Conservation (phyloP, 2,329 filamentous ascomycete species). For the Aspergillus tanneri region DNA sequence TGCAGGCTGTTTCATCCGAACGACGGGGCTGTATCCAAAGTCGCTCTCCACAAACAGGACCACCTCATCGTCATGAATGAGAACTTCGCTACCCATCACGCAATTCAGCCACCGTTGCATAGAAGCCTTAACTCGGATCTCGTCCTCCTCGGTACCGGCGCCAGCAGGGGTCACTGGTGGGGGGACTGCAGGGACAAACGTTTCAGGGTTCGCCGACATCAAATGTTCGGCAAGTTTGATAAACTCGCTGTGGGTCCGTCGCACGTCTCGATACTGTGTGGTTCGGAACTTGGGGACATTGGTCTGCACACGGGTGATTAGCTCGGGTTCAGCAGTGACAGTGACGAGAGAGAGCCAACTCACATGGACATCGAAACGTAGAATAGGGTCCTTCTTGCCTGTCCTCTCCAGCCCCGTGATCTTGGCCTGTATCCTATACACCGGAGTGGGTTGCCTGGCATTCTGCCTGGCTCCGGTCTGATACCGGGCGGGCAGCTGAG, state of each 20-base stretch:
- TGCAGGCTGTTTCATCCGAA: slow-evolving; percentile 93
- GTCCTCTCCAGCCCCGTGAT: slow-evolving; percentile 90
- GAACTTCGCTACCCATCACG: slow-evolving; percentile 84
- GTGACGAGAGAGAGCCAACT: slow-evolving; percentile 31
- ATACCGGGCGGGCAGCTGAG: slow-evolving; percentile 50
- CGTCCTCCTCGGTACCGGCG: slow-evolving; percentile 94
- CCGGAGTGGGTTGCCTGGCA: slow-evolving; percentile 56
- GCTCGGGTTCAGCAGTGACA: slow-evolving; percentile 1
- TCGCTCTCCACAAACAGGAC: slow-evolving; percentile 98
- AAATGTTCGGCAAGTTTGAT: slow-evolving; percentile 93
- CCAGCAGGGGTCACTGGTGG: slow-evolving; percentile 93
- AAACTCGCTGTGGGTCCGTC: slow-evolving; percentile 92
- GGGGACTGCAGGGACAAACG: slow-evolving; percentile 88
- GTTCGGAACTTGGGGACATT: slow-evolving; percentile 98
- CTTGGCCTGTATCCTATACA: slow-evolving; percentile 88
- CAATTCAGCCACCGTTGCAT: slow-evolving; percentile 96
- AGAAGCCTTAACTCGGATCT: slow-evolving; percentile 79
- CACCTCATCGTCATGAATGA: slow-evolving; percentile 96
- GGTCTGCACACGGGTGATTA: slow-evolving; percentile 59
- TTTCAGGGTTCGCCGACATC: slow-evolving; percentile 95
- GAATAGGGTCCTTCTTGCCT: slow-evolving; percentile 90
- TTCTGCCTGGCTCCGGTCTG: slow-evolving; percentile 42
- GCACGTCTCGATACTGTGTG: slow-evolving; percentile 96
- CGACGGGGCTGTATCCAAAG: slow-evolving; percentile 94
- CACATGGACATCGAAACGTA: slow-evolving; percentile 97